Percentiles rank a stretch among this genome's conserved stretches.
Conservation (phyloP, 129 eudicot genomes). For the Pulicaria dysenterica region DNA sequence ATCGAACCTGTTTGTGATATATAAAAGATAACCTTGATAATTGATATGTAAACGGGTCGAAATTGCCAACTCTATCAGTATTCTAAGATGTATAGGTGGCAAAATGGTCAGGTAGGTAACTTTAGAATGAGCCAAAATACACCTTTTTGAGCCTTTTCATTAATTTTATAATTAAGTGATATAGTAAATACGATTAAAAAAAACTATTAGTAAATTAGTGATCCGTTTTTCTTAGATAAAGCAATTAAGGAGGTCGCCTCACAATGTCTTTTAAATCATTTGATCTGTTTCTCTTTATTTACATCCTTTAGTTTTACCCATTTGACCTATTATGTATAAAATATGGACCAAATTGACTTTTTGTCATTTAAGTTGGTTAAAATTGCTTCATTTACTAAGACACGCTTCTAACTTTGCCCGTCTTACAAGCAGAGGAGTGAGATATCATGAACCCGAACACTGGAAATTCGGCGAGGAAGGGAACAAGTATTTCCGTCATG, state of each 20-base stretch:
- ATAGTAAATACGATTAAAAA: too few species aligned
- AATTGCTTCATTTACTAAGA: not conserved
- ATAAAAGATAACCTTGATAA: too few species aligned
- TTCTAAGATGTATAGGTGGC: not conserved
- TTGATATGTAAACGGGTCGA: too few species aligned
- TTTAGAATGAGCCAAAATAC: not conserved
- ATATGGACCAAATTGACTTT: not conserved
- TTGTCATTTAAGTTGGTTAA: not conserved
- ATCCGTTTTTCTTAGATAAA: too few species aligned
- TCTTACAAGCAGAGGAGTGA: constrained; percentile 69
- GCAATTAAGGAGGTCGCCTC: not conserved
- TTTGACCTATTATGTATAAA: not conserved
- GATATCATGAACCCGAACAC: constrained; percentile 90
- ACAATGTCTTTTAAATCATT: too few species aligned
- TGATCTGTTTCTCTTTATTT: not conserved
- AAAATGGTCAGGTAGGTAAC: not conserved
- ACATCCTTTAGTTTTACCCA: not conserved
- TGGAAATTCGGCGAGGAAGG: constrained; percentile 97
- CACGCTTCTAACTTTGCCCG: constrained; percentile 17
- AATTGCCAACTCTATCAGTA: too few species aligned
- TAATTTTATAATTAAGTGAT: not conserved
- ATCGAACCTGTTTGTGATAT: too few species aligned
- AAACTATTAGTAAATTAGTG: too few species aligned
- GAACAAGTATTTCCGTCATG: constrained; percentile 90
- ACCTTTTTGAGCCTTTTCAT: not conserved